Evolutionary conservation across 331 rosid genomes (phyloP).

Genomic region (Prunus yedoensis): DNA sequence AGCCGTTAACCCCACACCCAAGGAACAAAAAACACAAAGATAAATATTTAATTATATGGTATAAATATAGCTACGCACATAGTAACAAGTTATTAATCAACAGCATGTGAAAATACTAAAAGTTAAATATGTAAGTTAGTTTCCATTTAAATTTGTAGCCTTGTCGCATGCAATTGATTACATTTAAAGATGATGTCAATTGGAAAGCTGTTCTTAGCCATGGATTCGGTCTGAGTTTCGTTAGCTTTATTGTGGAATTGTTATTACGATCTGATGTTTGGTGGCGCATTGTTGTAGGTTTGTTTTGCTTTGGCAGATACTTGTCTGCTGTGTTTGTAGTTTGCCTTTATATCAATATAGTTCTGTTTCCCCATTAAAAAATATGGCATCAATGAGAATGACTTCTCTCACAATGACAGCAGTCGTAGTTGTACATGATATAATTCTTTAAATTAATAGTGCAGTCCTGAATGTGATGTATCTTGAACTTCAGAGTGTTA

Average conservation of each 20-base stretch:
- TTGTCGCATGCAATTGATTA: background rate
- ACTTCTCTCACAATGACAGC: background rate
- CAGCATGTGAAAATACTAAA: background rate
- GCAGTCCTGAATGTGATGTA: background rate
- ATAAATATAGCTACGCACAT: background rate
- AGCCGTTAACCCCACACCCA: background rate
- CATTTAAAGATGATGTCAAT: background rate
- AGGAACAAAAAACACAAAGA: background rate
- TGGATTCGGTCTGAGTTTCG: background rate
- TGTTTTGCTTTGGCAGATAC: background rate
- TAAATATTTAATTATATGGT: background rate
- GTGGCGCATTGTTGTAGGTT: background rate
- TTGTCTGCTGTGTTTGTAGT: background rate
- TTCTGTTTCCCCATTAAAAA: background rate
- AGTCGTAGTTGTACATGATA: background rate
- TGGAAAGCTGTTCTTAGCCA: background rate
- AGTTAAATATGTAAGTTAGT: background rate
- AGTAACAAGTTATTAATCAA: background rate
- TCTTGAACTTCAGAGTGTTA: background rate
- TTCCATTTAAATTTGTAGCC: background rate
- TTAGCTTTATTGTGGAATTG: background rate
- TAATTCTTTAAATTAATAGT: background rate
- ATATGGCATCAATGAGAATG: background rate
- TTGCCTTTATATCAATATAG: background rate
- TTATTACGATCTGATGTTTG: background rate